Base-by-base conservation (phyloP, 768 basidiomycete species). In the Cystofilobasidium macerans region DNA sequence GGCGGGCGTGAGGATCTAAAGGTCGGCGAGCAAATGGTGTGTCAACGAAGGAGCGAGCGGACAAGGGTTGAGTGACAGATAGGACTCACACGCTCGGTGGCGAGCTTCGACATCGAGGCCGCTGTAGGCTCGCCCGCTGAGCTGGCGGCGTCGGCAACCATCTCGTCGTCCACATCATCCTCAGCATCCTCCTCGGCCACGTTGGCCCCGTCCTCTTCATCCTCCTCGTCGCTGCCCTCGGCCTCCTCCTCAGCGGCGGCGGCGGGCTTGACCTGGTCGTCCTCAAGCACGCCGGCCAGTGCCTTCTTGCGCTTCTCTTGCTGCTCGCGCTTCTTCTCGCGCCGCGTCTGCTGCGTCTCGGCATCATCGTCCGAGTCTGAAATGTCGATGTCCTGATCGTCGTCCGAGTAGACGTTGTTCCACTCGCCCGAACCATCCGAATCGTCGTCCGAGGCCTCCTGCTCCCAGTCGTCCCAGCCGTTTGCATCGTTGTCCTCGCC, bases 1-100 rank as follows among this genome's bases (percentile, higher is more conserved):
- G 35, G 92, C 92, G 0, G 95, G 95, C 0, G 95, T 98, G 48
- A 98, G 83, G 72, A 99, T 98, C 91, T 95, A 70, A 0, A 26
- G 32, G 11, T 1, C 18, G 30, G 14, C 13, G 30, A 65, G 22
- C 30, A 24, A 26, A 22, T 38, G 14, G 36, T 38, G 8, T 38
- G 36, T 8, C 16, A 8, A 40, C 8, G 38, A 16, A 8, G 16
- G 24, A 32, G 13, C 2, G 3, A 24, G 16, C 22, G 13, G 43
- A 42, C 4, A 61, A 24, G 59, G 13, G 24, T 20, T 28, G 0
- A 30, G 40, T 26, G 22, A 47, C 20, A 24, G 3, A 35, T 16
- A 51, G 4, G 51, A 56, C 53, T 16, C 30, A 67, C 65, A 48
- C 62, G 58, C 56, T 68, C 61, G 13, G 62, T 57, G 38, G 67